These are phyloP conservation scores for Rhododendron williamsianum DNA, from an alignment of 148 eudicot genomes.

Conservation along the genomic window DNA sequence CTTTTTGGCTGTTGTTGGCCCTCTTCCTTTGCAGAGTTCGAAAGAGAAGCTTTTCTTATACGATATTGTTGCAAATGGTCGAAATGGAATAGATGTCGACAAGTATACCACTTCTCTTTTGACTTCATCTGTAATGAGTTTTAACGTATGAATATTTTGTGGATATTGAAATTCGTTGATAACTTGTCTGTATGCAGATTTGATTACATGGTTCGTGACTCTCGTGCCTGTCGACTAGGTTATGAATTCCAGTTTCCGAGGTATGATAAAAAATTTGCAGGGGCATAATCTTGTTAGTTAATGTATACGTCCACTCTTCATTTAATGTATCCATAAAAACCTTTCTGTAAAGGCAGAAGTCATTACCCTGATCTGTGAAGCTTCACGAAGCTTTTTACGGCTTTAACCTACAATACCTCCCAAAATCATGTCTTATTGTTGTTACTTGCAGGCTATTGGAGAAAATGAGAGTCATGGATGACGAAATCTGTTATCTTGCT, in stretches of 20 bases:
- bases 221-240: conserved; percentile 70
- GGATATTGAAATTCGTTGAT: background rate
- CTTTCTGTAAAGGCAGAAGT: background rate
- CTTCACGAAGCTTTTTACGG: background rate
- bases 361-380: background rate
- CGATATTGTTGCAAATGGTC: conserved; percentile 75
- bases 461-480: conserved; percentile 60
- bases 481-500: conserved; percentile 66
- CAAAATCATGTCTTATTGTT: background rate
- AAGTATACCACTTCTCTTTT: conserved; percentile 32
- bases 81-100: conserved; percentile 68
- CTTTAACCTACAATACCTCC: background rate
- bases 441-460: conserved; percentile 49
- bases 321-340: background rate
- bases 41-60: conserved; percentile 57
- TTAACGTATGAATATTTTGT: background rate
- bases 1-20: background rate
- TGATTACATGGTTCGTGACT: conserved; percentile 67
- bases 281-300: background rate
- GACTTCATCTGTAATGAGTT: conserved; percentile 1
- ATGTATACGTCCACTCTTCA: background rate
- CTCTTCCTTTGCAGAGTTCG: conserved; percentile 26
- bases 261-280: conserved; percentile 12
- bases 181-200: conserved; percentile 31
- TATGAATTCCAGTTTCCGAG: conserved; percentile 56